Percentiles rank a stretch among this genome's conserved stretches.
Evolutionary conservation across 768 basidiomycete genomes (phyloP).

Genomic region (Kwoniella europaea): DNA sequence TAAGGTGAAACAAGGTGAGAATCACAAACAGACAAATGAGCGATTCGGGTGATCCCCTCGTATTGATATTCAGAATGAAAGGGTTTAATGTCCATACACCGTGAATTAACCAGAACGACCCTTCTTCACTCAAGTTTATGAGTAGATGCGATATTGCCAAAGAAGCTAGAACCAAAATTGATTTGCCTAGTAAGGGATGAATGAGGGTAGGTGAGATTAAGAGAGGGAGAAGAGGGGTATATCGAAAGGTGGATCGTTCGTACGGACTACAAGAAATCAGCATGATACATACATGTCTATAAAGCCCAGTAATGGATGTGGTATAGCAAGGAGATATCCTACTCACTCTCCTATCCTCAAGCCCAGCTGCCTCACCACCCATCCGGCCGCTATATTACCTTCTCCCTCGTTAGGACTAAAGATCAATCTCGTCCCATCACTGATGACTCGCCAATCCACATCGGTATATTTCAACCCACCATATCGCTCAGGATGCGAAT

Average conservation of each 20-base stretch:
- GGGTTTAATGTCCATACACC: slow-evolving; percentile 85
- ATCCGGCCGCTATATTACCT: slow-evolving; percentile 61
- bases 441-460: slow-evolving; percentile 94
- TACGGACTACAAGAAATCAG: slow-evolving; percentile 70
- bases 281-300: background rate
- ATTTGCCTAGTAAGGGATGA: slow-evolving; percentile 88
- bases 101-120: slow-evolving; percentile 36
- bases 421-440: slow-evolving; percentile 78
- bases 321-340: too few relatives aligned
- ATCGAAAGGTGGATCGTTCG: slow-evolving; percentile 87
- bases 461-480: slow-evolving; percentile 87
- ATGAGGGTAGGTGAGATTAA: slow-evolving; percentile 81
- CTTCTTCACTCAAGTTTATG: slow-evolving; percentile 6
- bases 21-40: slow-evolving; percentile 81
- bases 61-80: slow-evolving; percentile 92
- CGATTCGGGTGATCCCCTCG: slow-evolving; percentile 93
- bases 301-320: background rate
- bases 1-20: slow-evolving; percentile 66
- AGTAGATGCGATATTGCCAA: slow-evolving; percentile 65
- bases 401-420: slow-evolving; percentile 27
- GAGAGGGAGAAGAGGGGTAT: slow-evolving; percentile 88
- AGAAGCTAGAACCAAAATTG: slow-evolving; percentile 82
- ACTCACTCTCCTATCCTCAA: slow-evolving; percentile 77
- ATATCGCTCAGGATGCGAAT: slow-evolving; percentile 45
- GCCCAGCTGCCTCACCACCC: slow-evolving; percentile 59